Conservation (phyloP, 202 grass and related monocot species). For the Musa balbisiana region DNA sequence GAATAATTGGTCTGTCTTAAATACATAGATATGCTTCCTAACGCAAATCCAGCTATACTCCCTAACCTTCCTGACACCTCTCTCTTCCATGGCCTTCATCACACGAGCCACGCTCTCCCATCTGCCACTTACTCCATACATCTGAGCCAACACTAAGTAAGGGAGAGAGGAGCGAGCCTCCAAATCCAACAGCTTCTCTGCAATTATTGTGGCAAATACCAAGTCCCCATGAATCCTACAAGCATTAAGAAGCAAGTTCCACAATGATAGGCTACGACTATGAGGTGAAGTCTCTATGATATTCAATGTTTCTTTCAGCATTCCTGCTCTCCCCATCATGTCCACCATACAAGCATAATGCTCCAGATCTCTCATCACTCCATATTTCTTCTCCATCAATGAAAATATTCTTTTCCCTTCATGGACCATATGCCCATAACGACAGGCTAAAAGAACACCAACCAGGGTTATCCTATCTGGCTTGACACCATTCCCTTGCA, state of each 20-base stretch:
- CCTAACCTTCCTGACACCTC: constrained; percentile 40
- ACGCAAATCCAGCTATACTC: constrained; percentile 72
- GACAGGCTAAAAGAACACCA: constrained; percentile 62
- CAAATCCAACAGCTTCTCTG: constrained; percentile 57
- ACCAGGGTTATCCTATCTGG: constrained; percentile 80
- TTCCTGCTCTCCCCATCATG: constrained; percentile 53
- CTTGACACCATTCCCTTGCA: constrained; percentile 34
- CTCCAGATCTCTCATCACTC: constrained; percentile 35
- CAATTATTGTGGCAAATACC: constrained; percentile 43
- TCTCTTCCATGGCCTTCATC: constrained; percentile 58
- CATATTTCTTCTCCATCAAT: constrained; percentile 55
- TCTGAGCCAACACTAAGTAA: constrained; percentile 56
- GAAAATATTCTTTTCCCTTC: constrained; percentile 49
- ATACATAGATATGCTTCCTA: constrained; percentile 51
- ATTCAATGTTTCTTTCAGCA: constrained; percentile 57
- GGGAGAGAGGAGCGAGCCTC: constrained; percentile 43
- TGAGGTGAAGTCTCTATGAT: constrained; percentile 44
- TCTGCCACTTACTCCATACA: constrained; percentile 54
- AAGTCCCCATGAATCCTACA: constrained; percentile 47
- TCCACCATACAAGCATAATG: constrained; percentile 56
- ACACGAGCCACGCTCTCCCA: constrained; percentile 84
- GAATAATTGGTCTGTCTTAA: constrained; percentile 49
- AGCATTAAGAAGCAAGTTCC: constrained; percentile 60
- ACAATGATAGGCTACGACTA: constrained; percentile 25
- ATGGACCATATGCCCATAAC: constrained; percentile 33